These are phyloP conservation scores for Lunasporangiospora selenospora DNA, from an alignment of 192 early-diverging fungal species.

Conservation along the genomic window DNA sequence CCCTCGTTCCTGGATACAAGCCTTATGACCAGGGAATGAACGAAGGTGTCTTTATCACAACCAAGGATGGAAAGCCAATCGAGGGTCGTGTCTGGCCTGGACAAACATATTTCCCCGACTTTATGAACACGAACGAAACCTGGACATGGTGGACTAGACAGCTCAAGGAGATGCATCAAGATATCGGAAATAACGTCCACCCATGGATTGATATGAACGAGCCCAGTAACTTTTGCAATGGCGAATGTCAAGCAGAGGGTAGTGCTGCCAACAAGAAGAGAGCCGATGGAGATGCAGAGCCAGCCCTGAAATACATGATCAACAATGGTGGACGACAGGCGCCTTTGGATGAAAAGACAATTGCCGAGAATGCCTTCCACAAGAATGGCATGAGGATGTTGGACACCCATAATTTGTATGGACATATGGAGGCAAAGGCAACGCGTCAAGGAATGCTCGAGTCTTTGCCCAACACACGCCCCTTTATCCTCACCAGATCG, in stretches of 20 bases:
- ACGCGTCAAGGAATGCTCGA: constrained; percentile 51
- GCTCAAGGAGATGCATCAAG: constrained; percentile 54
- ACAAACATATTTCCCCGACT: constrained; percentile 72
- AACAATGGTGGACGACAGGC: constrained; percentile 39
- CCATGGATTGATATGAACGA: constrained; percentile 83
- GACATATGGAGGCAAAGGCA: constrained; percentile 62
- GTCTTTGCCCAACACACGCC: constrained; percentile 52
- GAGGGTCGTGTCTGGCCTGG: constrained; percentile 71
- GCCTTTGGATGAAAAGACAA: constrained; percentile 28
- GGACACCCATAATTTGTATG: constrained; percentile 67
- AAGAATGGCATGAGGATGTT: constrained; percentile 57
- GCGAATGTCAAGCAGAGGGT: constrained; percentile 39
- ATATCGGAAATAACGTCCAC: constrained; percentile 57
- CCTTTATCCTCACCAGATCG: constrained; percentile 69
- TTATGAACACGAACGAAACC: constrained; percentile 57
- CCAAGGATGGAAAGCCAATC: constrained; percentile 55
- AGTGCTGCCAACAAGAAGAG: constrained; percentile 34
- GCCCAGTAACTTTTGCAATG: constrained; percentile 68
- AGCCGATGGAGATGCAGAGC: constrained; percentile 27
- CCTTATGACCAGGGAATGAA: constrained; percentile 58
- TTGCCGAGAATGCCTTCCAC: constrained; percentile 44
- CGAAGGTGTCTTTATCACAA: constrained; percentile 65
- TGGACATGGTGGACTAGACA: constrained; percentile 33
- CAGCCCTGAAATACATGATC: constrained; percentile 36
- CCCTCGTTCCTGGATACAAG: constrained; percentile 51